Conservation (phyloP, 768 basidiomycete species). For the Russula earlei region DNA sequence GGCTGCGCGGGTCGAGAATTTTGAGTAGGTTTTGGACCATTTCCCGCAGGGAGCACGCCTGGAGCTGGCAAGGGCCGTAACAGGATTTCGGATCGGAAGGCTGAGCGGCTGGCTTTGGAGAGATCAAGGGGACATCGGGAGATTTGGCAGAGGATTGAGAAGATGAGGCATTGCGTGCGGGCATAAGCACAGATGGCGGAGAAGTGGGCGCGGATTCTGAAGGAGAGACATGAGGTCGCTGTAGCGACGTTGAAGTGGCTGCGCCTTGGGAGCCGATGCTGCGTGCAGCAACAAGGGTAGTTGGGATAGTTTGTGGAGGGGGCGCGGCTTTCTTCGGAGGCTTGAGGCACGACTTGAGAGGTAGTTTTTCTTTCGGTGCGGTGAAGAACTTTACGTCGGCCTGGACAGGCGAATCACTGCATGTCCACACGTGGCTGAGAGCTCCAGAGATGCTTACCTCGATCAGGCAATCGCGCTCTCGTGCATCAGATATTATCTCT, state of each 20-base stretch:
- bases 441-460: constrained; percentile 40
- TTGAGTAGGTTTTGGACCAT: not conserved
- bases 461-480: constrained; percentile 48
- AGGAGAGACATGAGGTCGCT: not conserved
- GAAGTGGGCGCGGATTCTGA: not conserved
- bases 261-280: not conserved
- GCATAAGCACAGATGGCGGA: not conserved
- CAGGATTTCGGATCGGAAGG: constrained; percentile 1
- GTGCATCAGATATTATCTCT: constrained; percentile 68
- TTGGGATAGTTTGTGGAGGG: not conserved
- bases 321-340: not conserved
- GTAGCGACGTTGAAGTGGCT: not conserved
- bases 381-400: constrained; percentile 34
- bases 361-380: constrained; percentile 17
- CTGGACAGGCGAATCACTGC: constrained; percentile 20
- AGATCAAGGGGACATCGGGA: not conserved
- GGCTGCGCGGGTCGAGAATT: not conserved
- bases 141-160: not conserved
- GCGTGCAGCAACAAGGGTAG: constrained; percentile 11
- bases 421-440: not conserved
- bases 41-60: not conserved
- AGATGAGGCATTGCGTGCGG: not conserved
- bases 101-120: not conserved
- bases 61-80: not conserved
- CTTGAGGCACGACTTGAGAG: not conserved